These are phyloP conservation scores for Colletotrichum sp. DNA, from an alignment of 2,329 filamentous ascomycete species.

Conservation along the genomic window DNA sequence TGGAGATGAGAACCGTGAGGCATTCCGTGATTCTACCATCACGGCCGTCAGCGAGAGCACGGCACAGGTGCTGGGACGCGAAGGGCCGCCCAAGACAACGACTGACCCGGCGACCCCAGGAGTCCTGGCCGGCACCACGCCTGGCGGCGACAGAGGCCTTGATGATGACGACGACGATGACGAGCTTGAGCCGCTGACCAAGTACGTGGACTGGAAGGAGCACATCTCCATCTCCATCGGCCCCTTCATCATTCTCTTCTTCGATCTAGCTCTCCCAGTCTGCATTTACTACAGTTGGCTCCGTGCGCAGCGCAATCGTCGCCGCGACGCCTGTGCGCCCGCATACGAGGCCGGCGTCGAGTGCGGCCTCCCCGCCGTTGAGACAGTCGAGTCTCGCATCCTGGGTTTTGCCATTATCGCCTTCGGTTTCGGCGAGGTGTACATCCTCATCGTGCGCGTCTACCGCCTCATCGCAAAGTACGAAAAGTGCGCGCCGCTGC, in stretches of 20 bases:
- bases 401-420: constrained; percentile 16
- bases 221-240: constrained; percentile 20
- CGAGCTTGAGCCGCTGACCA: constrained; percentile 16
- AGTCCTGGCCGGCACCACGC: not conserved
- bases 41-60: constrained; percentile 16
- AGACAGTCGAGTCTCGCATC: constrained; percentile 15
- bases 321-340: not conserved
- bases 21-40: constrained; percentile 16
- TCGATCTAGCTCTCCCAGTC: constrained; percentile 10
- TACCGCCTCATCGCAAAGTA: constrained; percentile 14
- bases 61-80: constrained; percentile 6
- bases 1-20: constrained; percentile 13
- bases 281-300: constrained; percentile 20
- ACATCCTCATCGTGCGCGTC: constrained; percentile 16
- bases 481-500: constrained; percentile 12
- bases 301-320: constrained; percentile 10
- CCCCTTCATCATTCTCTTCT: constrained; percentile 18
- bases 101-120: constrained; percentile 2
- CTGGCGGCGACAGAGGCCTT: not conserved
- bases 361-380: not conserved
- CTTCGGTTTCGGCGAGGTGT: constrained; percentile 18
- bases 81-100: constrained; percentile 11
- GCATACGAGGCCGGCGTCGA: constrained; percentile 10
- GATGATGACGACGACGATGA: not conserved
- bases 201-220: constrained; percentile 18